A percentile compares a stretch with the other conserved stretches of the same genome.
phyloP scores from a whole-genome alignment of 2,329 filamentous ascomycete genomes.

The Xylariaceae sp. region DNA sequence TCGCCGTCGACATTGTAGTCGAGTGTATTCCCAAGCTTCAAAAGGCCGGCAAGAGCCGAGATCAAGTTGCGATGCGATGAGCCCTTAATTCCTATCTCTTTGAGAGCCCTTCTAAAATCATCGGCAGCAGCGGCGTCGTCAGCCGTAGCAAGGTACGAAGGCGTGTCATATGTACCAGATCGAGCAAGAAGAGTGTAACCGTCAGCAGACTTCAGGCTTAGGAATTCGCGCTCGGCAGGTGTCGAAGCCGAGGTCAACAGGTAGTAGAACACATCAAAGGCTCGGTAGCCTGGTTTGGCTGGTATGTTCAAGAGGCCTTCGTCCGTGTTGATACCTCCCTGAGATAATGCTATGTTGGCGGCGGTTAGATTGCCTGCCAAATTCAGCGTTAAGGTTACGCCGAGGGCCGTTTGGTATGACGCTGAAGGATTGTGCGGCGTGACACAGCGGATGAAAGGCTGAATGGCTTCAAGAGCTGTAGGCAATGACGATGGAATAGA shows the following conservation, averaged over 20 bases:
- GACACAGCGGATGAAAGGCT: slow-evolving; percentile 81
- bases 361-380: slow-evolving; percentile 74
- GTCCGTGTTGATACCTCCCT: slow-evolving; percentile 80
- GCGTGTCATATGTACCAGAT: slow-evolving; percentile 81
- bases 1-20: slow-evolving; percentile 84
- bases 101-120: slow-evolving; percentile 82
- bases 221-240: slow-evolving; percentile 80
- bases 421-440: slow-evolving; percentile 87
- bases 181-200: slow-evolving; percentile 74
- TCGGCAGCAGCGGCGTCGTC: slow-evolving; percentile 92
- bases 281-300: slow-evolving; percentile 74
- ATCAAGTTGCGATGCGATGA: slow-evolving; percentile 76
- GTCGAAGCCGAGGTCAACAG: slow-evolving; percentile 88
- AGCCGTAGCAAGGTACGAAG: slow-evolving; percentile 83
- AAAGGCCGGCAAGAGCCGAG: slow-evolving; percentile 75
- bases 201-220: slow-evolving; percentile 73
- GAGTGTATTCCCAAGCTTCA: slow-evolving; percentile 88
- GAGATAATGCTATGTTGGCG: slow-evolving; percentile 73
- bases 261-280: slow-evolving; percentile 98
- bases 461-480: slow-evolving; percentile 74
- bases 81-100: slow-evolving; percentile 91
- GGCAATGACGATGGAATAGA: slow-evolving; percentile 71
- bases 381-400: slow-evolving; percentile 76
- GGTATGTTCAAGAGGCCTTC: slow-evolving; percentile 79
- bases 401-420: slow-evolving; percentile 74